A percentile compares a stretch with the other conserved stretches of the same genome.
Evolutionary conservation across 1,284 basidiomycete genomes (phyloP).

Genomic region (Blastosporella zonata): DNA sequence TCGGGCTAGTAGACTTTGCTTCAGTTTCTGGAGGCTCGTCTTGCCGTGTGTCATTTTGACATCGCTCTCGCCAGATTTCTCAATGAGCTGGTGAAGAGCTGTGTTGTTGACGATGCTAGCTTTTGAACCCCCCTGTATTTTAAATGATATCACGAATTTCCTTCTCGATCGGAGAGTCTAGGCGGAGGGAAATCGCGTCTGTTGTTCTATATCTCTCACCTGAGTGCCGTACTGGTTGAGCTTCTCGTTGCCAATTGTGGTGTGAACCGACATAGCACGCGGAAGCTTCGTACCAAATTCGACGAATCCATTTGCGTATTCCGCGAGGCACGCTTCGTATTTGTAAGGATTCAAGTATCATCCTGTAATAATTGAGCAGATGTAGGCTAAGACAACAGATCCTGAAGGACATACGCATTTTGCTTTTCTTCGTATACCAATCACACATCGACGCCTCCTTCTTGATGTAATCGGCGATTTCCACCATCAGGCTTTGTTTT

Average conservation of each 20-base stretch:
- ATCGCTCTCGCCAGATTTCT: neutral
- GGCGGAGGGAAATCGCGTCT: neutral
- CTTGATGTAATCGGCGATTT: neutral
- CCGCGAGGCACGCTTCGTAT: neutral
- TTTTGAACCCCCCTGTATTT: neutral
- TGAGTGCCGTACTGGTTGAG: neutral
- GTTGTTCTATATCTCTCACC: neutral
- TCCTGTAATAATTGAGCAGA: neutral
- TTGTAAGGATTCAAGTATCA: neutral
- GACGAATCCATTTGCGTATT: neutral
- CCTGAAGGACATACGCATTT: neutral
- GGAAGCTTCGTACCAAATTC: neutral
- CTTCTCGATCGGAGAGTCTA: neutral
- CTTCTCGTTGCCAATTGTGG: neutral
- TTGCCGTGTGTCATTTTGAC: no score
- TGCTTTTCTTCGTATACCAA: neutral
- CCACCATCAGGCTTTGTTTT: neutral
- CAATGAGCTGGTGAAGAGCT: neutral
- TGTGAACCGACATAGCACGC: neutral
- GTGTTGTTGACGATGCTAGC: neutral
- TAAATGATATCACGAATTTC: neutral
- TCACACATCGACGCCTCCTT: neutral
- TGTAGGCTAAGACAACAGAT: neutral
- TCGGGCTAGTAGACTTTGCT: neutral
- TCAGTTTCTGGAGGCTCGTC: neutral